Conservation (phyloP, 805 yeast species). For the Wickerhamiella australiensis region DNA sequence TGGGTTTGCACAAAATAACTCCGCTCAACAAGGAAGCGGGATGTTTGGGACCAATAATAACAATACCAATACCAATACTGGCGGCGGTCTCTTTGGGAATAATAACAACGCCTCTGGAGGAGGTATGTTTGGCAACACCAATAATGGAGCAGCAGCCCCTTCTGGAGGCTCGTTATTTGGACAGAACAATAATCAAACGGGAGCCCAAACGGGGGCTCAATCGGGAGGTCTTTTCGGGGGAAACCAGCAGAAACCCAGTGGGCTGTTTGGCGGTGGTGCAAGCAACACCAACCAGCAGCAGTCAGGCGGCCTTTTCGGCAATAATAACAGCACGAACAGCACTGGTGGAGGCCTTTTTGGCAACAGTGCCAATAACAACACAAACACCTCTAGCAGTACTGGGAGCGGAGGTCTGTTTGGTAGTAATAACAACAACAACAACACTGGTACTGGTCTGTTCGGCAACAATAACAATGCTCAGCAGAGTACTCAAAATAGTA, state of each 20-base stretch:
- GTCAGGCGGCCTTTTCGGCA: conserved; percentile 8
- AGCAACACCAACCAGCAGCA: background rate
- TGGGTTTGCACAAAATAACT: conserved; percentile 14
- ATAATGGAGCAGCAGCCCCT: background rate
- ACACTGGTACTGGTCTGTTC: conserved; percentile 2
- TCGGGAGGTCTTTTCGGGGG: conserved; percentile 10
- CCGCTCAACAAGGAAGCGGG: background rate
- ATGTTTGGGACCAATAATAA: conserved; percentile 3
- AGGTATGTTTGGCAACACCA: conserved; percentile 8
- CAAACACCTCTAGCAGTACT: conserved; percentile 14
- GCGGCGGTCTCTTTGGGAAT: background rate
- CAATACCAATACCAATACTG: background rate
- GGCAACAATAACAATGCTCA: conserved; percentile 1
- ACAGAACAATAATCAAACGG: conserved; percentile 5
- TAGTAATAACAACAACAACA: conserved; percentile 6
- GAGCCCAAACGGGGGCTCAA: background rate
- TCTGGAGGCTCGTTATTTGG: conserved; percentile 15
- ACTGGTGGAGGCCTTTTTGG: conserved; percentile 16
- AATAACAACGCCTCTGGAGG: conserved; percentile 8
- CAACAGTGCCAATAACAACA: conserved; percentile 21
- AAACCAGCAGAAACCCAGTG: conserved; percentile 5
- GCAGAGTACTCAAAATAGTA: no score
- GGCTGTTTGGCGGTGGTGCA: conserved; percentile 16
- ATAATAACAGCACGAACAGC: conserved; percentile 2
- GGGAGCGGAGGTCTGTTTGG: conserved; percentile 20